Percentiles rank a stretch among this genome's conserved stretches.
phyloP scores from a whole-genome alignment of 139 green algal genomes.

The Closterium sp. region DNA sequence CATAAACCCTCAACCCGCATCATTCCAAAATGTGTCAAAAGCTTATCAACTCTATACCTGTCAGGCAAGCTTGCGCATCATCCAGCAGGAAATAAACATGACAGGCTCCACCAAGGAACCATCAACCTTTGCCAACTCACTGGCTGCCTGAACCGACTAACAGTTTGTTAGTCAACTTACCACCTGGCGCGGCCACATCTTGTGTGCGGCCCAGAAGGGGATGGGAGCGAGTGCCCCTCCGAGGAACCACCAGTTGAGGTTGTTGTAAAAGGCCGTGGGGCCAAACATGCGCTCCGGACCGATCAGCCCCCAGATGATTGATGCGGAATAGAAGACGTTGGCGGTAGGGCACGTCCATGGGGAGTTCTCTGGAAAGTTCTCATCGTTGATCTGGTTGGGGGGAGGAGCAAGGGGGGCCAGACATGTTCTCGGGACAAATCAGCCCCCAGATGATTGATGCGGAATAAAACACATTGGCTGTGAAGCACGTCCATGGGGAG shows the following conservation, averaged over 20 bases:
- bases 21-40: too few species aligned
- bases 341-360: constrained; percentile 24
- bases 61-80: too few species aligned
- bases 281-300: constrained; percentile 18
- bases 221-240: not conserved
- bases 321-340: constrained; percentile 30
- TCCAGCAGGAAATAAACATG: too few species aligned
- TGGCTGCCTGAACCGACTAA: too few species aligned
- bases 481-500: constrained; percentile 11
- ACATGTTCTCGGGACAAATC: not conserved
- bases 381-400: not conserved
- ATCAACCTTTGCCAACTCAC: too few species aligned
- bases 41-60: too few species aligned
- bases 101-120: too few species aligned
- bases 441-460: too few species aligned
- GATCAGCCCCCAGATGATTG: constrained; percentile 30
- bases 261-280: not conserved
- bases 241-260: constrained; percentile 35
- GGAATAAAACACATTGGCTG: constrained; percentile 16
- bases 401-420: too few species aligned
- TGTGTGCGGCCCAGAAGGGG: constrained; percentile 6
- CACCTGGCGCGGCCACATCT: not conserved
- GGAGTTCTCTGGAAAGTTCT: not conserved
- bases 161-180: not conserved
- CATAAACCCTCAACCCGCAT: too few species aligned